Evolutionary conservation across 2,329 filamentous ascomycete genomes (phyloP).

Genomic region (Aspergillus bombycis): DNA sequence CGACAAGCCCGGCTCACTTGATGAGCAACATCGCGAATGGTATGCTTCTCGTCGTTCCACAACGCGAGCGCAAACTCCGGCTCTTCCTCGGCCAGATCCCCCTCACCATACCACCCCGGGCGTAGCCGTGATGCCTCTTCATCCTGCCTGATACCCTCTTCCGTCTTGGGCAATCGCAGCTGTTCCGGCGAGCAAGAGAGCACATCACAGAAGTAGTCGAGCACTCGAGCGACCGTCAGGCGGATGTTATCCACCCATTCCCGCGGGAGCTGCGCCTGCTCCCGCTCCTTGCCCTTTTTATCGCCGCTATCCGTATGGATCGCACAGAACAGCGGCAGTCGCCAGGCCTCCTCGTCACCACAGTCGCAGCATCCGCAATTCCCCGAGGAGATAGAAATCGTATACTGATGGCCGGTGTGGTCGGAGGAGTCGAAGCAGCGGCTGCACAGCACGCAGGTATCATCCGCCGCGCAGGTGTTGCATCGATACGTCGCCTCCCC

Average conservation of each 20-base stretch:
- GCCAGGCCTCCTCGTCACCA: conserved; percentile 94
- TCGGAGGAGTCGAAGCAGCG: conserved; percentile 95
- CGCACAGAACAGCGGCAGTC: conserved; percentile 77
- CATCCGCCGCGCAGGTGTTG: conserved; percentile 90
- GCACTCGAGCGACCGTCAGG: conserved; percentile 79
- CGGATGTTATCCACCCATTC: conserved; percentile 77
- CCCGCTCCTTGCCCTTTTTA: conserved; percentile 54
- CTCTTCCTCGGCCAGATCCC: conserved; percentile 63
- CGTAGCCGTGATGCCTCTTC: conserved; percentile 78
- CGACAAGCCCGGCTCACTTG: conserved; percentile 89
- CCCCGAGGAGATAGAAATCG: conserved; percentile 82
- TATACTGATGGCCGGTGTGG: conserved; percentile 89
- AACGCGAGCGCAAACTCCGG: conserved; percentile 82
- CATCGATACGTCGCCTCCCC: conserved; percentile 95
- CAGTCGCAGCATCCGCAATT: conserved; percentile 98
- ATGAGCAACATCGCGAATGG: conserved; percentile 83
- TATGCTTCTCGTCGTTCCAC: conserved; percentile 99
- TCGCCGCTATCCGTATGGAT: conserved; percentile 75
- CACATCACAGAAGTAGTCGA: conserved; percentile 97
- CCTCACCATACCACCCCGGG: conserved; percentile 70
- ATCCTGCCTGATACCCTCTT: conserved; percentile 77
- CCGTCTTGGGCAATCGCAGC: conserved; percentile 80
- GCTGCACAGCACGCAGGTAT: conserved; percentile 92
- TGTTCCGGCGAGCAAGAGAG: conserved; percentile 98
- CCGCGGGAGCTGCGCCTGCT: conserved; percentile 70